Percentiles rank a stretch among this genome's conserved stretches.
Conservation (phyloP, 352 stramenopile species). For the Globisporangium paddicum region DNA sequence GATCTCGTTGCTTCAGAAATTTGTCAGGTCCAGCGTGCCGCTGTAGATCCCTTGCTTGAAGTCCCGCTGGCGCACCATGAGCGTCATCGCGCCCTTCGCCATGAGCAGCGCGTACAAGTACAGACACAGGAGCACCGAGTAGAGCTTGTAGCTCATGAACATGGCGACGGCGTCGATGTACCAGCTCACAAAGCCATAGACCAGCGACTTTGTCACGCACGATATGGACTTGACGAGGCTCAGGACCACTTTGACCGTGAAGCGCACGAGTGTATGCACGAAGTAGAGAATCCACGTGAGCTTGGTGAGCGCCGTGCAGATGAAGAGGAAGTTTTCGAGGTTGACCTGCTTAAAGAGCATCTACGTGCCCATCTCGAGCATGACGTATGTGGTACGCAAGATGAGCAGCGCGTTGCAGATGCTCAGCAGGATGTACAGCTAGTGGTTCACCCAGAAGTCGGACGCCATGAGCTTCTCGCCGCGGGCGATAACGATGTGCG, state of each 20-base stretch:
- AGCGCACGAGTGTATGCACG: constrained; percentile 26
- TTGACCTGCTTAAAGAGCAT: constrained; percentile 42
- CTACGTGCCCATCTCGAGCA: constrained; percentile 39
- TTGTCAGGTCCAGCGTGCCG: constrained; percentile 13
- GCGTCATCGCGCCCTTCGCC: constrained; percentile 14
- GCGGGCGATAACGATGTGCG: constrained; percentile 25
- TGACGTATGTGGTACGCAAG: constrained; percentile 38
- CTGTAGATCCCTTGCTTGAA: constrained; percentile 19
- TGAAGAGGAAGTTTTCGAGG: constrained; percentile 49
- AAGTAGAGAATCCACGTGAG: constrained; percentile 58
- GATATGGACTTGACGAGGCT: constrained; percentile 1
- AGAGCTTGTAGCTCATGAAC: constrained; percentile 28
- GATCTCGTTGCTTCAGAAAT: constrained; percentile 32
- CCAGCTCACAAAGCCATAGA: constrained; percentile 2
- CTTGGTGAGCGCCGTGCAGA: constrained; percentile 33
- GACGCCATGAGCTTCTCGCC: constrained; percentile 44
- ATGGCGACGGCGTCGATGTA: constrained; percentile 8
- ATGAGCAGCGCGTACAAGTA: constrained; percentile 18
- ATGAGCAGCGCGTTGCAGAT: constrained; percentile 42
- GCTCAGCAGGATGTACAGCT: constrained; percentile 54
- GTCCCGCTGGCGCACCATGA: constrained; percentile 11
- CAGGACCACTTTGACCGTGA: constrained; percentile 24
- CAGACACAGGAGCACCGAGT: constrained; percentile 18
- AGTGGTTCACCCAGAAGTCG: constrained; percentile 63
- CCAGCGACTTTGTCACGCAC: constrained; percentile 49